Percentiles rank a stretch among this genome's conserved stretches.
Evolutionary conservation across 805 yeast species (phyloP).

Genomic region (Vanderwaltozyma tropicalis): DNA sequence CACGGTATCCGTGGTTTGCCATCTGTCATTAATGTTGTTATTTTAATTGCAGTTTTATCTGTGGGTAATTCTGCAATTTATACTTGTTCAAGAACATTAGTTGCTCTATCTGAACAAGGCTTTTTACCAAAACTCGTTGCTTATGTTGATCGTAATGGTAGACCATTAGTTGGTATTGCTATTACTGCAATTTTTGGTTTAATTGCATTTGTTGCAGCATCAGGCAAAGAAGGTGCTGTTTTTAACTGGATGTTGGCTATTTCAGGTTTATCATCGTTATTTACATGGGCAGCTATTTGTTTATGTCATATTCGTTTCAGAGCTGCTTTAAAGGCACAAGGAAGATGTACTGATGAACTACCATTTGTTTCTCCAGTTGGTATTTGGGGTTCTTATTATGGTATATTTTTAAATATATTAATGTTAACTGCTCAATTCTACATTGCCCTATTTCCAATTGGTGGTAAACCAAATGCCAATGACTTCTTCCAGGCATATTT

Average conservation of each 20-base stretch:
- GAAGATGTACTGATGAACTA: constrained; percentile 58
- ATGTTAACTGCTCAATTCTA: constrained; percentile 73
- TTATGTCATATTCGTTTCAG: constrained; percentile 53
- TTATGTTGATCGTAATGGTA: constrained; percentile 55
- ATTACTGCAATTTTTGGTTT: constrained; percentile 46
- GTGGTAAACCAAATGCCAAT: constrained; percentile 40
- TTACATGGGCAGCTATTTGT: constrained; percentile 55
- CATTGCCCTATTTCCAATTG: constrained; percentile 67
- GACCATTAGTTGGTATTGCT: constrained; percentile 51
- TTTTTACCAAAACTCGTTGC: constrained; percentile 48
- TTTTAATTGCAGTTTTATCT: constrained; percentile 54
- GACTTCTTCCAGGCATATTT: constrained; percentile 58
- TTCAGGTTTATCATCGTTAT: constrained; percentile 51
- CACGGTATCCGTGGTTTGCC: constrained; percentile 60
- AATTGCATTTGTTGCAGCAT: constrained; percentile 48
- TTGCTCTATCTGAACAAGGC: constrained; percentile 54
- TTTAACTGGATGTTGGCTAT: constrained; percentile 57
- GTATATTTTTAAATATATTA: constrained; percentile 44
- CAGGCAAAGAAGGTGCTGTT: constrained; percentile 40
- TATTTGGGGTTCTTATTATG: constrained; percentile 54
- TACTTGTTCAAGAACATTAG: constrained; percentile 57
- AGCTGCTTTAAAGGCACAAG: constrained; percentile 52
- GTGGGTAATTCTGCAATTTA: constrained; percentile 68
- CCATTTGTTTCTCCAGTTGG: constrained; percentile 62
- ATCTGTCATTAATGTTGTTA: constrained; percentile 56